These are phyloP conservation scores for Gossypium sturtianum DNA, from an alignment of 345 rosid genomes.

Conservation along the genomic window DNA sequence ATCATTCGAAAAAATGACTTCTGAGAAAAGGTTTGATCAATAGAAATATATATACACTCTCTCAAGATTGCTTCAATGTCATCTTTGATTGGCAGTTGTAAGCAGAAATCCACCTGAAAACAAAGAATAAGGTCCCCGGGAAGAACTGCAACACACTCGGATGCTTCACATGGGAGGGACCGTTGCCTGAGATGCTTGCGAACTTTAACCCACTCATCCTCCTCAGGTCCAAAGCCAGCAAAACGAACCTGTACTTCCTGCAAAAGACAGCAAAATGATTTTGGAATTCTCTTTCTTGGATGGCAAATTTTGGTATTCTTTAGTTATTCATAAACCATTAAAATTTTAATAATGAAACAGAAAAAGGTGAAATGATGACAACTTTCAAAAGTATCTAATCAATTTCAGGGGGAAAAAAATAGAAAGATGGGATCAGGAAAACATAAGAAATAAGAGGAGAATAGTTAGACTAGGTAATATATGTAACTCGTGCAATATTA, in stretches of 20 bases:
- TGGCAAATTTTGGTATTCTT: slow-evolving; percentile 4
- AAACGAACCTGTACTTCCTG: slow-evolving; percentile 95
- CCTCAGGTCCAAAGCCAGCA: slow-evolving; percentile 92
- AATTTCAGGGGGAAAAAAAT: neutral
- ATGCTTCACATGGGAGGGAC: slow-evolving; percentile 97
- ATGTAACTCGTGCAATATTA: neutral
- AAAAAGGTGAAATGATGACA: neutral
- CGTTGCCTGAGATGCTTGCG: slow-evolving; percentile 80
- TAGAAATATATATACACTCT: neutral
- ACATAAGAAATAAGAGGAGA: neutral
- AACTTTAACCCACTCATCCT: slow-evolving; percentile 95
- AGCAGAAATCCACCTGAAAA: slow-evolving; percentile 67
- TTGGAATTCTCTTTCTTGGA: neutral
- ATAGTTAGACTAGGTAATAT: neutral
- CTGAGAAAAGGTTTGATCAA: neutral
- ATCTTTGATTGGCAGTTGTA: slow-evolving; percentile 3
- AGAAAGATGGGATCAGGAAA: neutral
- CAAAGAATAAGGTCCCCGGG: slow-evolving; percentile 96
- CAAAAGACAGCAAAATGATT: neutral
- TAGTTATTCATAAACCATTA: neutral
- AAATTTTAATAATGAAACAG: neutral
- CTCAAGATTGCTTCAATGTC: neutral
- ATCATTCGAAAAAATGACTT: slow-evolving; percentile 6
- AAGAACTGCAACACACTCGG: slow-evolving; percentile 98
- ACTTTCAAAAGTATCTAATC: neutral